Evolutionary conservation across 371 early-diverging fungal species (phyloP).

Genomic region (Choanephora cucurbitarum): DNA sequence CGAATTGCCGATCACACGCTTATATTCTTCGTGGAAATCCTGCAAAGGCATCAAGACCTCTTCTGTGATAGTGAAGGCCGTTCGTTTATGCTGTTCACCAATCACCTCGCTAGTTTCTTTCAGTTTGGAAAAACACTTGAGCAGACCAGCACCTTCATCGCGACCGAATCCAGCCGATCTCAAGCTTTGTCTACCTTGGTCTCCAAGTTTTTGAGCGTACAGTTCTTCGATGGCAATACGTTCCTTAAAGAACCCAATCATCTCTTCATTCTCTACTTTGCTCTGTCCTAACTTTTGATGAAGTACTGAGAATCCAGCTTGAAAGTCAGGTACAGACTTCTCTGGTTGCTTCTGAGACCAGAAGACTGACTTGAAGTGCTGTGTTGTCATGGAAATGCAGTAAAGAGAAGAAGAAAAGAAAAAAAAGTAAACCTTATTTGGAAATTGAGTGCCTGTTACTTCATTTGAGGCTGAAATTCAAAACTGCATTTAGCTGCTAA

Average conservation of each 20-base stretch:
- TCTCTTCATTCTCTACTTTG: constrained; percentile 70
- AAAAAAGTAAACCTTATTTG: too few relatives aligned
- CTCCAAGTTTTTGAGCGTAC: constrained; percentile 57
- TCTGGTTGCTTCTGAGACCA: constrained; percentile 50
- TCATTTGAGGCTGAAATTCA: too few relatives aligned
- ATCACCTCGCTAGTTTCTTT: constrained; percentile 59
- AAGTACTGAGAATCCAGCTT: constrained; percentile 60
- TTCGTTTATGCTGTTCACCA: constrained; percentile 58
- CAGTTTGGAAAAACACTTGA: constrained; percentile 64
- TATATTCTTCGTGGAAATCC: constrained; percentile 60
- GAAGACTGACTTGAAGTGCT: constrained; percentile 49
- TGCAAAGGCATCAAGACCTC: constrained; percentile 65
- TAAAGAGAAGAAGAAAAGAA: too few relatives aligned
- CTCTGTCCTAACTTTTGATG: constrained; percentile 74
- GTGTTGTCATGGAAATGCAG: constrained; percentile 1
- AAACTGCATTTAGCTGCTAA: too few relatives aligned
- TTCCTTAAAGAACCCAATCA: constrained; percentile 66
- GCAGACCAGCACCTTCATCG: constrained; percentile 76
- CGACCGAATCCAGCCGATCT: constrained; percentile 63
- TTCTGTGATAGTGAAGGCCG: constrained; percentile 57
- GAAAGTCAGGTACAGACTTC: constrained; percentile 41
- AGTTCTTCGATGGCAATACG: constrained; percentile 67
- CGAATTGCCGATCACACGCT: constrained; percentile 53
- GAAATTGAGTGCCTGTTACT: too few relatives aligned
- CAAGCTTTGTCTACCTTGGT: constrained; percentile 44